Conservation (phyloP, 2,329 filamentous ascomycete genomes). For the Lachnellula suecica region DNA sequence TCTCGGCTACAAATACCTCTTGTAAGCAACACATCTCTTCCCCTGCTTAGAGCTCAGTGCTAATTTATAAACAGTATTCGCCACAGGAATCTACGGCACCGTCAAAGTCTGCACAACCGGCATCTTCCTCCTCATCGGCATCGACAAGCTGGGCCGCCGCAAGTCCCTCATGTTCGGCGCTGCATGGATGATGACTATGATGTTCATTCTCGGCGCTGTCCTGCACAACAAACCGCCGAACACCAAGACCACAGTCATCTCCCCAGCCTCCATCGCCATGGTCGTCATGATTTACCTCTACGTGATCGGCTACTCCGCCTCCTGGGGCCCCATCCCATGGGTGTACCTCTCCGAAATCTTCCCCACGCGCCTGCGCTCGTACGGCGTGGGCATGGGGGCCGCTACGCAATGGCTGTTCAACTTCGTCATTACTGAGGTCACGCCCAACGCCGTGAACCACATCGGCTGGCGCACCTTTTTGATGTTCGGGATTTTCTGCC, state of each 20-base stretch:
- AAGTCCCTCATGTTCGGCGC: conserved; percentile 48
- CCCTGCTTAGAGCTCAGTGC: too few relatives aligned
- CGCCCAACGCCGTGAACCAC: conserved; percentile 44
- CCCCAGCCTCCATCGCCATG: conserved; percentile 39
- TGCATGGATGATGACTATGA: conserved; percentile 49
- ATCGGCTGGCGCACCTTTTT: conserved; percentile 47
- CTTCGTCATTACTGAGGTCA: conserved; percentile 60
- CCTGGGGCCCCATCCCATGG: conserved; percentile 53
- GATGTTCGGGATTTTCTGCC: conserved; percentile 45
- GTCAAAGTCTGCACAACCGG: conserved; percentile 64
- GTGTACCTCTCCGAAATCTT: conserved; percentile 53
- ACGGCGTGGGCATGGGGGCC: conserved; percentile 61
- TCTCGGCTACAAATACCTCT: conserved; percentile 53
- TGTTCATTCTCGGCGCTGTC: conserved; percentile 52
- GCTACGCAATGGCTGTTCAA: conserved; percentile 74
- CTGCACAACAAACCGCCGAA: conserved; percentile 42
- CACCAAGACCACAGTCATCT: conserved; percentile 34
- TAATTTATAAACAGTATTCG: too few relatives aligned
- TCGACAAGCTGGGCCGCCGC: conserved; percentile 49
- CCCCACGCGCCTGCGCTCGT: conserved; percentile 47
- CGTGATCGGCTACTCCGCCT: conserved; percentile 45
- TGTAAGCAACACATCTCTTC: too few relatives aligned
- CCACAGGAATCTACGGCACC: conserved; percentile 70
- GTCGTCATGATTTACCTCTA: conserved; percentile 30
- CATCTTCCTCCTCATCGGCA: conserved; percentile 47